Percentiles rank a stretch among this genome's conserved stretches.
phyloP scores from a whole-genome alignment of 805 yeast genomes.

The Cyberlindnera euphorbiiphila region DNA sequence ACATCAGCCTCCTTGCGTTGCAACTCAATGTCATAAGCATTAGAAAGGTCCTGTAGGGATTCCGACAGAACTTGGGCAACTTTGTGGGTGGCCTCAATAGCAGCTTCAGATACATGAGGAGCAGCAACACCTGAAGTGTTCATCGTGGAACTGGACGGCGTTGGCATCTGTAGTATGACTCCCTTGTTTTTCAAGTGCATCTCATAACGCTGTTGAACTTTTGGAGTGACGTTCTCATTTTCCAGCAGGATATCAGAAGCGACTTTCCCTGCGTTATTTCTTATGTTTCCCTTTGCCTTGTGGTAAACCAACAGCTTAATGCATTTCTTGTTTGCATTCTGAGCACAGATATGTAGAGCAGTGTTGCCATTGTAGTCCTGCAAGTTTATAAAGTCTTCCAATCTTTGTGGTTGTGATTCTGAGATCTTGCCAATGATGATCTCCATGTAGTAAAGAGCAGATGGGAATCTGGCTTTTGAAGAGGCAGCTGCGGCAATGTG shows the following conservation, averaged over 20 bases:
- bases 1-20: slow-evolving; percentile 51
- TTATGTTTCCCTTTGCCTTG: slow-evolving; percentile 43
- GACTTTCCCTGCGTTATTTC: slow-evolving; percentile 32
- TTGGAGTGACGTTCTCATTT: slow-evolving; percentile 23
- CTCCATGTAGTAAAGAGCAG: slow-evolving; percentile 81
- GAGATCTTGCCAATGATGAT: slow-evolving; percentile 69
- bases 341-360: slow-evolving; percentile 69
- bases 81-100: slow-evolving; percentile 48
- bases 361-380: slow-evolving; percentile 79
- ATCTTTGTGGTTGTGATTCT: slow-evolving; percentile 56
- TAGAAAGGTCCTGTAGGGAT: slow-evolving; percentile 42
- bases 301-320: slow-evolving; percentile 46
- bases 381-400: slow-evolving; percentile 56
- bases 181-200: slow-evolving; percentile 18
- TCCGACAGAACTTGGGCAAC: slow-evolving; percentile 48
- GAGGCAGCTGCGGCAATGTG: slow-evolving; percentile 73
- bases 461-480: slow-evolving; percentile 63
- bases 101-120: slow-evolving; percentile 50
- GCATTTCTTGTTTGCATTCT: slow-evolving; percentile 50
- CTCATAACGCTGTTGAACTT: slow-evolving; percentile 24
- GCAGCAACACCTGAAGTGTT: slow-evolving; percentile 18
- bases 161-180: slow-evolving; percentile 8
- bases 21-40: slow-evolving; percentile 53
- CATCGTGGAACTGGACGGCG: slow-evolving; percentile 7
- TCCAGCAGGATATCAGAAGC: slow-evolving; percentile 28